Conservation (phyloP, 345 rosid genomes). For the Corchorus olitorius region DNA sequence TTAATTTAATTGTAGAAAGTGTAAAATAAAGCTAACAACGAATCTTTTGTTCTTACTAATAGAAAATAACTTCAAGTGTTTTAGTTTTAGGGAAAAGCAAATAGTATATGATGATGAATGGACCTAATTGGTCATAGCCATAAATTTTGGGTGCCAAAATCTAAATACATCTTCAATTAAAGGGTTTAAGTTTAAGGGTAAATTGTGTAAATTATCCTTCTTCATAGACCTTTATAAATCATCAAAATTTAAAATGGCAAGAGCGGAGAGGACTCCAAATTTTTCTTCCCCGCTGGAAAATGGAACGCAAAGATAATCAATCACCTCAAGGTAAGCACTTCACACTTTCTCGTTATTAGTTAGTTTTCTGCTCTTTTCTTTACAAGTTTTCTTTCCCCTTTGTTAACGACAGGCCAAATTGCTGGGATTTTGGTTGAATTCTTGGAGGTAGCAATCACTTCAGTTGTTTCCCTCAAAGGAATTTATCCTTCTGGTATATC, state of each 20-base stretch:
- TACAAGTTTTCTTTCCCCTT: neutral
- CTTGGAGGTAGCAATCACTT: slow-evolving; percentile 89
- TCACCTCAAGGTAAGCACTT: slow-evolving; percentile 15
- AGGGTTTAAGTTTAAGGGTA: neutral
- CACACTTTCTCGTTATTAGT: neutral
- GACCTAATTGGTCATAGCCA: neutral
- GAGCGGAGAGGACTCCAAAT: neutral
- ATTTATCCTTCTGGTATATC: slow-evolving; percentile 51
- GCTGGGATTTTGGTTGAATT: slow-evolving; percentile 59
- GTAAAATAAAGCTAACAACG: no score
- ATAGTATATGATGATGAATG: neutral
- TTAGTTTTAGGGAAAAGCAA: no score
- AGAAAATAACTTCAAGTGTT: no score
- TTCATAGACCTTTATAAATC: neutral
- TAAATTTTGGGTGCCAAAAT: neutral
- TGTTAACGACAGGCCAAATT: neutral
- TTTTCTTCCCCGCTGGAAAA: neutral
- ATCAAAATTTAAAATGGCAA: neutral
- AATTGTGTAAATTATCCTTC: neutral
- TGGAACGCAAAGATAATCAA: slow-evolving; percentile 10
- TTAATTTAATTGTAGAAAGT: no score
- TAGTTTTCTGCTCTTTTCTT: neutral
- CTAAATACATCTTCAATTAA: neutral
- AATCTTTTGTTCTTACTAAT: no score
- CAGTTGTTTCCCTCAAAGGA: slow-evolving; percentile 66